Evolutionary conservation across 1,284 basidiomycete species (phyloP).

Genomic region (Pterula multifida): DNA sequence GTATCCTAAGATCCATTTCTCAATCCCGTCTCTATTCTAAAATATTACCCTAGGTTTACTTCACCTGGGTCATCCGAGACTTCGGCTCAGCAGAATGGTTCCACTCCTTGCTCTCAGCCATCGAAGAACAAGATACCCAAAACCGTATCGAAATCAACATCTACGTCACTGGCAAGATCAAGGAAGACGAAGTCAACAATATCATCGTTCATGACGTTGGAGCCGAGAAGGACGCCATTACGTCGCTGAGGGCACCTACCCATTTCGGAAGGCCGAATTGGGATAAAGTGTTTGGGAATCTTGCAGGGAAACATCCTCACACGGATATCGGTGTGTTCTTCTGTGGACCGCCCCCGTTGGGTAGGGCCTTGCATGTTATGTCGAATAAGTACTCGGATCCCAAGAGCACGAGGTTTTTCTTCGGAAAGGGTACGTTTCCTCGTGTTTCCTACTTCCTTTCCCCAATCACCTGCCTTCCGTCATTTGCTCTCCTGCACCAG

Average conservation of each 20-base stretch:
- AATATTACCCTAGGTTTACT: conserved; percentile 44
- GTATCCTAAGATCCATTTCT: no score
- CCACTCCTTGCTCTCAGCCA: conserved; percentile 82
- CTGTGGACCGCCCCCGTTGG: conserved; percentile 68
- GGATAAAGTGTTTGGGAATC: conserved; percentile 70
- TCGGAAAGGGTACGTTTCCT: conserved; percentile 52
- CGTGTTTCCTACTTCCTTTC: not conserved
- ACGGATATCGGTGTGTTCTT: conserved; percentile 83
- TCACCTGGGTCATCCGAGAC: conserved; percentile 84
- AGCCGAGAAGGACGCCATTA: conserved; percentile 80
- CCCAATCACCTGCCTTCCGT: not conserved
- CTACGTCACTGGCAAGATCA: conserved; percentile 80
- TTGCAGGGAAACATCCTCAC: conserved; percentile 69
- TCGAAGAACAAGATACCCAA: conserved; percentile 81
- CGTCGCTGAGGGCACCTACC: conserved; percentile 76
- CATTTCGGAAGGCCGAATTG: conserved; percentile 91
- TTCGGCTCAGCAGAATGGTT: conserved; percentile 85
- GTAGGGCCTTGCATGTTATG: conserved; percentile 60
- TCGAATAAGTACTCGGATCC: conserved; percentile 80
- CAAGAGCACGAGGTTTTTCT: conserved; percentile 77
- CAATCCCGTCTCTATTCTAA: not conserved
- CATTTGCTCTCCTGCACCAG: no score
- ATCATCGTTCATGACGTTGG: conserved; percentile 85
- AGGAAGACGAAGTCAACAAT: conserved; percentile 83
- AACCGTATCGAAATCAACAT: conserved; percentile 84